These are phyloP conservation scores for Rosa hybrid DNA, from an alignment of 331 rosid genomes.

Conservation along the genomic window DNA sequence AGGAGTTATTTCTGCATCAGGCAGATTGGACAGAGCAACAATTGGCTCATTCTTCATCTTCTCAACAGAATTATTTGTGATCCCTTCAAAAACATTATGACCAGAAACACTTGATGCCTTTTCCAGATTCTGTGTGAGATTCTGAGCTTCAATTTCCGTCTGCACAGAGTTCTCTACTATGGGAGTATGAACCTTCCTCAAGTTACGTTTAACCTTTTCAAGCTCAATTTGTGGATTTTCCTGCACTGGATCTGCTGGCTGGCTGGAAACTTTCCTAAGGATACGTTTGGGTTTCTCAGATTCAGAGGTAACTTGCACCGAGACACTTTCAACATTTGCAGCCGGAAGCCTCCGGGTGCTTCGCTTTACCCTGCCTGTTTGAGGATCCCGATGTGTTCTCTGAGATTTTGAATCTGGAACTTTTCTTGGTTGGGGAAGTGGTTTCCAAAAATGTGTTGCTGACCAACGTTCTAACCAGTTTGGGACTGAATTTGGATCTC, in stretches of 20 bases:
- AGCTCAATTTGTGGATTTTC: conserved; percentile 91
- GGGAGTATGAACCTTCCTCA: conserved; percentile 92
- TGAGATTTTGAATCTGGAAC: conserved; percentile 56
- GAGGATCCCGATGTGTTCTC: conserved; percentile 71
- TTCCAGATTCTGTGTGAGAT: conserved; percentile 48
- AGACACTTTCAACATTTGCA: conserved; percentile 49
- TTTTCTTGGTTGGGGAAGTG: conserved; percentile 75
- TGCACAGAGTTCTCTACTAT: conserved; percentile 56
- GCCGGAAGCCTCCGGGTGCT: conserved; percentile 56
- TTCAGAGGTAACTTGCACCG: conserved; percentile 59
- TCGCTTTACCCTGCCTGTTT: conserved; percentile 63
- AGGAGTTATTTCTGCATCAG: conserved; percentile 48
- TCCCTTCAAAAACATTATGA: conserved; percentile 44
- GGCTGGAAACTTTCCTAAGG: conserved; percentile 58
- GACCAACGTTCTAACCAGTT: conserved; percentile 95
- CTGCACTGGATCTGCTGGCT: conserved; percentile 55
- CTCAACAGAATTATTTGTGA: conserved; percentile 37
- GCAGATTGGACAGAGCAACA: conserved; percentile 30
- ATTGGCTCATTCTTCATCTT: conserved; percentile 53
- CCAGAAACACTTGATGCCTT: conserved; percentile 36
- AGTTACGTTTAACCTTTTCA: conserved; percentile 92
- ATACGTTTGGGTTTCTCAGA: conserved; percentile 78
- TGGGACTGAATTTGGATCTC: conserved; percentile 71
- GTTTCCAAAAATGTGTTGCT: conserved; percentile 71
- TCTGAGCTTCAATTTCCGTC: conserved; percentile 58